phyloP scores from a whole-genome alignment of 306 rosid species.

The Carpinus viminea region DNA sequence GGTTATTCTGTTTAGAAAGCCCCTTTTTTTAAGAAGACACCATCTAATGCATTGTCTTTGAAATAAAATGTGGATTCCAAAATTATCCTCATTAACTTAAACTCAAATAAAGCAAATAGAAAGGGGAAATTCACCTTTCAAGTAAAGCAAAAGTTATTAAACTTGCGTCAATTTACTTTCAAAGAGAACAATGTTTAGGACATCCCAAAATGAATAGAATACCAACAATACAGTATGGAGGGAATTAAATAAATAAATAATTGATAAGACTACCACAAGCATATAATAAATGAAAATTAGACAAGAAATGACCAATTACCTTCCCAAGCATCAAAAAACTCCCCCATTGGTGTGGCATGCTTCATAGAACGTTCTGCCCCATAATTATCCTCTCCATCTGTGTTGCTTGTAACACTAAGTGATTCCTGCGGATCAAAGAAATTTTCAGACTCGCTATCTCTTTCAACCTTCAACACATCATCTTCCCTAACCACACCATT shows the following conservation, averaged over 20 bases:
- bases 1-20: not conserved
- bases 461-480: conserved; percentile 37
- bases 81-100: not conserved
- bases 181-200: not conserved
- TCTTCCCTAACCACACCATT: conserved; percentile 34
- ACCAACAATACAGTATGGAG: not conserved
- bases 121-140: not conserved
- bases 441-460: conserved; percentile 64
- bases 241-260: too few relatives aligned
- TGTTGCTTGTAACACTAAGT: conserved; percentile 64
- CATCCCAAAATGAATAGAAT: not conserved
- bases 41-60: not conserved
- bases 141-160: not conserved
- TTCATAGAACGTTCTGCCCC: conserved; percentile 48
- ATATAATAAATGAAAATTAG: not conserved
- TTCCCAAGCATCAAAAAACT: conserved; percentile 91
- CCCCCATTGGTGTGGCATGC: conserved; percentile 46
- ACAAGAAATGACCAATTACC: conserved; percentile 48
- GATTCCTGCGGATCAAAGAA: conserved; percentile 79
- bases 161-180: not conserved
- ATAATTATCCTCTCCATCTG: conserved; percentile 76
- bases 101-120: not conserved
- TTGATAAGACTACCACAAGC: too few relatives aligned
- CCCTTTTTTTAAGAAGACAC: not conserved
- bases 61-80: not conserved